These are phyloP conservation scores for Eragrostis curvula DNA, from an alignment of 176 grass and related monocot genomes.

Conservation along the genomic window DNA sequence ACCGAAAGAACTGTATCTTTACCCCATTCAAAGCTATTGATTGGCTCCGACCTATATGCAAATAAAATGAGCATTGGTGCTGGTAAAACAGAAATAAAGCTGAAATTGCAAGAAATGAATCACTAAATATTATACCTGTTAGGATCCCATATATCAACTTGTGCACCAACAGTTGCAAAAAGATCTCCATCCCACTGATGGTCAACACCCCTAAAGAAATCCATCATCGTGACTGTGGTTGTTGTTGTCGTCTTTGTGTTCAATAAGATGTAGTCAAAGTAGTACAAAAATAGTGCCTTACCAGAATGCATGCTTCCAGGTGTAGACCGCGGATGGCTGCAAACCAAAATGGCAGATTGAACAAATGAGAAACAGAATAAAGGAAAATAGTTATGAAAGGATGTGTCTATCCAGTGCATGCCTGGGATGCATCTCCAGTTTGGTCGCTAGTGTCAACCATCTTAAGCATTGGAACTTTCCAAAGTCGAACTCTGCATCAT, in stretches of 20 bases:
- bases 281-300: constrained; percentile 32
- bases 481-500: constrained; percentile 72
- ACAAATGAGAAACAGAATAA: constrained; percentile 38
- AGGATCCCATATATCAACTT: constrained; percentile 99
- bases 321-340: constrained; percentile 78
- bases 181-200: constrained; percentile 90
- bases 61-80: constrained; percentile 25
- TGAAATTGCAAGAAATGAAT: constrained; percentile 10
- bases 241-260: neutral
- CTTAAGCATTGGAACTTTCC: constrained; percentile 84
- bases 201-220: constrained; percentile 78
- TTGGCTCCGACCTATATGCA: constrained; percentile 74
- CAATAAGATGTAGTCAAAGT: neutral
- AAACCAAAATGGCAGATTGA: constrained; percentile 42
- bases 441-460: constrained; percentile 52
- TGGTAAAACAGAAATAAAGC: constrained; percentile 12
- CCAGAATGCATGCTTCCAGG: constrained; percentile 98
- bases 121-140: constrained; percentile 65
- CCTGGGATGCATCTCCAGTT: constrained; percentile 63
- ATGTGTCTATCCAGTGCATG: constrained; percentile 37
- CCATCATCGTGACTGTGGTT: neutral
- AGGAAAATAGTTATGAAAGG: constrained; percentile 3
- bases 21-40: constrained; percentile 91
- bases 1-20: constrained; percentile 89
- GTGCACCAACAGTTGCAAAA: constrained; percentile 93